Evolutionary conservation across 768 basidiomycete genomes (phyloP), one percentile per base, ranked within the genome.

Genomic region (Boletus speciosus): DNA sequence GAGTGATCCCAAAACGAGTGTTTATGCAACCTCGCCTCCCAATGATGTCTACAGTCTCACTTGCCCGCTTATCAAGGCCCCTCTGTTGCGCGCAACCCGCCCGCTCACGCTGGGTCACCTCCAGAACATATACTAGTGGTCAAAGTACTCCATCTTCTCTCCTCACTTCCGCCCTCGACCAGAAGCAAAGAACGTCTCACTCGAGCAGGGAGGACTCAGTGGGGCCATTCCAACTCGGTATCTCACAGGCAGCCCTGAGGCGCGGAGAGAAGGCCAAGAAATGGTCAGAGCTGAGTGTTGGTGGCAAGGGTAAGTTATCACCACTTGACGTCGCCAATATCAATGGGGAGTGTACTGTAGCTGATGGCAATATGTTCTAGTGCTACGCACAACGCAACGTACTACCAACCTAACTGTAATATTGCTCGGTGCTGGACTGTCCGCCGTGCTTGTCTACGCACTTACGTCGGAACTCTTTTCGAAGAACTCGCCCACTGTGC

Each of bases 401-500:
- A 79, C 79, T 49, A 73, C 79, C 6, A 82, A 78, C 56, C 58
- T 81, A 23, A 71, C 75, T 8, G 80, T 83, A 39, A 81, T 82
- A 51, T 64, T 93, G 16, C 72, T 91, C 31, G 91, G 91, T n/a
- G 91, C 90, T 5, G 86, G 88, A 16, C 74, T 93, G 25, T 88
- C 89, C 31, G 80, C 81, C 7, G 78, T 93, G 37, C 78, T 93
- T 35, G 72, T 69, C 25, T 93, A 92, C 65, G 88, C 88, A 21
- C 77, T 93, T 32, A 85, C 86, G 15, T 86, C 90, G 7, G 91
- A 93, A 64, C 74, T 93, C 7, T 90, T 92, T 68, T 90, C 91
- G n/a, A 84, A 81, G 66, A 93, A 93, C 66, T 92, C 90, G 27
- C 88, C 91, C 6, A 90, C 90, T 5, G 88, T 90, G 27, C 71